Base-by-base conservation (phyloP, 2,329 filamentous ascomycete genomes). In the Exserohilum turcica region DNA sequence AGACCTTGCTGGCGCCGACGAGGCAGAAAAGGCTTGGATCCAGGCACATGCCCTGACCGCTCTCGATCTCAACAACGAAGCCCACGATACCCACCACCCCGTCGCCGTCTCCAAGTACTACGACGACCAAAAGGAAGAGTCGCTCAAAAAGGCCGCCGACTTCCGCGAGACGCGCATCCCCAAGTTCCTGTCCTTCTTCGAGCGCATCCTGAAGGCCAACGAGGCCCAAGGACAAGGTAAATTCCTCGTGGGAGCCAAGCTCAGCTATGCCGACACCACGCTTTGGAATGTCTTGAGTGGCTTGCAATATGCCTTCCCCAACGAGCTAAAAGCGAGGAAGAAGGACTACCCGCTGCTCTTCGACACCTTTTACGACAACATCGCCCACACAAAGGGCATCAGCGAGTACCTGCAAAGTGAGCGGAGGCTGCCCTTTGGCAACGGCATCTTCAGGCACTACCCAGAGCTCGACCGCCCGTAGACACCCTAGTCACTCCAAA, bases 61-160 rank as follows among this genome's bases (percentile, higher is more conserved):
- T 1, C 74, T 92, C 15, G 90, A 93, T 64, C 73, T 92, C 40
- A 84, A 83, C 65, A 86, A 87, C 60, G 90, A 92, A 75, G 72
- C 84, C 0, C 90, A 92, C 68, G 88, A 92, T 63, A 86, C 84
- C 21, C 90, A 93, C 70, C 90, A 93, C 66, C 90, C 90, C 1
- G 77, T 91, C 45, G 80, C 83, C 1, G 67, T 76, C 0, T 68
- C 72, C 1, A 68, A 82, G 4, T 88, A 86, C 70, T 93, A 92
- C 64, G 88, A 91, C 66, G 87, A 92, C 21, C 90, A 93, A 74
- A 90, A 87, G 70, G 76, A 79, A 0, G 89, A 90, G 69, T 79
- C 85, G 13, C 75, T 85, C 66, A 79, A 78, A 53, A 82, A 80
- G 56, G 80, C 83, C 7, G 76, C 76, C 36, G 80, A 86, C 49